These are phyloP conservation scores for Sanghuangporus weigelae DNA, from an alignment of 1,284 basidiomycete species.

Conservation along the genomic window DNA sequence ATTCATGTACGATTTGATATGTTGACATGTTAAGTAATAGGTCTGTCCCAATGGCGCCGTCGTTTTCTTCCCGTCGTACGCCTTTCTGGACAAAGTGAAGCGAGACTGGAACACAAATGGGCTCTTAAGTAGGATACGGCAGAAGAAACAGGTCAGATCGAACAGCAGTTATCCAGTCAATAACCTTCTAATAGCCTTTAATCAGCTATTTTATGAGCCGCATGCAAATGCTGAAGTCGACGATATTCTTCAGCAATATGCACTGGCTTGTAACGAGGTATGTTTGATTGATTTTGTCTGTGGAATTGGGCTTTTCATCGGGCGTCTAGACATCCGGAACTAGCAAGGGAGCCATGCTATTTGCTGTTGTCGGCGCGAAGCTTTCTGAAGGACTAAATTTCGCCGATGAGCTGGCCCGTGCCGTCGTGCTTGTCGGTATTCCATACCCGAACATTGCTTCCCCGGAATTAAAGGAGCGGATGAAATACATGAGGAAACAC, in stretches of 20 bases:
- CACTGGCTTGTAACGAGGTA: slow-evolving; percentile 28
- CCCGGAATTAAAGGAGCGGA: slow-evolving; percentile 84
- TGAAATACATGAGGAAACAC: slow-evolving; percentile 73
- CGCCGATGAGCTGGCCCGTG: slow-evolving; percentile 82
- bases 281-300: background rate
- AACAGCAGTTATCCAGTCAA: background rate
- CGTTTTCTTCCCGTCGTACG: slow-evolving; percentile 93
- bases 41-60: slow-evolving; percentile 76
- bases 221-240: slow-evolving; percentile 77
- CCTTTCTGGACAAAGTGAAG: slow-evolving; percentile 69
- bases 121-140: slow-evolving; percentile 53
- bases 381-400: slow-evolving; percentile 98
- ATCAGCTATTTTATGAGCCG: slow-evolving; percentile 86
- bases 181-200: background rate
- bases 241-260: slow-evolving; percentile 68
- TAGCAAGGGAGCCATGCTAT: slow-evolving; percentile 58
- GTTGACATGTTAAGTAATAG: background rate
- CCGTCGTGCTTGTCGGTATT: slow-evolving; percentile 86
- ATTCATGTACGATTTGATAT: background rate
- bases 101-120: slow-evolving; percentile 63
- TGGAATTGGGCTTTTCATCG: slow-evolving; percentile 18
- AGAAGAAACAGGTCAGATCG: slow-evolving; percentile 63
- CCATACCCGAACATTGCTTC: slow-evolving; percentile 94
- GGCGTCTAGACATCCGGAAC: background rate
- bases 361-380: slow-evolving; percentile 96